Conservation (phyloP, 768 basidiomycete species). For the Kwoniella mangroviensis region DNA sequence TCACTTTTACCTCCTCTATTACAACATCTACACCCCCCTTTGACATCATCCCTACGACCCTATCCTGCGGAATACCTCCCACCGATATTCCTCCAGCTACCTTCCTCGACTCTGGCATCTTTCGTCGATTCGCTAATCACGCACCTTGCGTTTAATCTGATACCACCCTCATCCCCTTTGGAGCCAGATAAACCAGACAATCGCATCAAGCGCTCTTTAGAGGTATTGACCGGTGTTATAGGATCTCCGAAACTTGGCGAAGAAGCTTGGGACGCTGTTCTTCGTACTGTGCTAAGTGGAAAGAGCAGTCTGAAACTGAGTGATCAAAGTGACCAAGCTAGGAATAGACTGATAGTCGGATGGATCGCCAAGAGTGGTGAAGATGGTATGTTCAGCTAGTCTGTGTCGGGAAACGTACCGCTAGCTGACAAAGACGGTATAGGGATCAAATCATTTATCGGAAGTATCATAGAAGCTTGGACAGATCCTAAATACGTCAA, state of each 20-base stretch:
- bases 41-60: constrained; percentile 55
- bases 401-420: accelerated
- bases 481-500: constrained; percentile 75
- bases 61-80: constrained; percentile 39
- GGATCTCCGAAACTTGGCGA: constrained; percentile 59
- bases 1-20: constrained; percentile 61
- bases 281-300: constrained; percentile 60
- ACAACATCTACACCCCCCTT: constrained; percentile 46
- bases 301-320: constrained; percentile 61
- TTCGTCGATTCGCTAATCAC: constrained; percentile 56
- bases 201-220: constrained; percentile 65
- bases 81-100: constrained; percentile 54
- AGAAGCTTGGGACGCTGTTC: constrained; percentile 46
- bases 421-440: background rate
- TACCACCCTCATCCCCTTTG: background rate
- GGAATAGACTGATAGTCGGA: constrained; percentile 66
- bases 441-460: constrained; percentile 50
- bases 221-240: constrained; percentile 64
- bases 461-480: constrained; percentile 67
- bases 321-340: constrained; percentile 59
- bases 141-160: constrained; percentile 34
- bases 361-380: constrained; percentile 66
- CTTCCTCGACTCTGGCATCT: constrained; percentile 65
- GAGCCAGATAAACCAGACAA: constrained; percentile 57
- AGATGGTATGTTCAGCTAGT: constrained; percentile 33